Base-by-base conservation (phyloP, 805 yeast genomes). In the Komagataella mondaviorum region DNA sequence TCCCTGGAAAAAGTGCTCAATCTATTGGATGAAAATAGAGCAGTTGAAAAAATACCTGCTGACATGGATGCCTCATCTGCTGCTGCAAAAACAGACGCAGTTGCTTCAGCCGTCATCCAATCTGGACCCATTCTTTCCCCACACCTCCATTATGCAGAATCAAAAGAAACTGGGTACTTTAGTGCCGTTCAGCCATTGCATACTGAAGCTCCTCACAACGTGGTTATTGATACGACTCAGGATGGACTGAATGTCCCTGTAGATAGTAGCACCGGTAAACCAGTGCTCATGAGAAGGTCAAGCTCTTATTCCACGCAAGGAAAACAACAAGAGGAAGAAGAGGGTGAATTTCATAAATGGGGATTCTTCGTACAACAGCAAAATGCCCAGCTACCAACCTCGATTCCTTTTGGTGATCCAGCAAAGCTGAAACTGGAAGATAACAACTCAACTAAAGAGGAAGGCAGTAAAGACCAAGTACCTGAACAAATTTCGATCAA, bases 321-420 rank as follows among this genome's bases (percentile, higher is more conserved):
- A 14, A 83, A 79, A 63, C 78, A 77, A 55, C 88, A 85, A 64
- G 96, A 88, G 62, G 82, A 81, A 54, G 97, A 89, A 63, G 97
- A 89, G 70, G 97, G 96, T 59, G 95, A 86, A 60, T 75, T 88
- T 56, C 96, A 87, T 64, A 81, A 85, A 67, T 81, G 88, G 81
- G 95, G 95, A 17, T 79, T 81, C 60, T 86, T 80, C 59, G 81
- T 88, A 56, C 85, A 82, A 61, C 87, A 80, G 60, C 78, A 83
- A 54, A 61, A 63, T 50, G 59, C 63, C 23, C 53, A 62, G 3
- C 55, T 64, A 57, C 65, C 68, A 4, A 22, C 23, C 17, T 48
- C 50, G 10, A 6, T 10, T 30, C 46, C 50, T 7, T 17, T 44
- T 17, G 55, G 54, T 46, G 61, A 58, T n/a, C 23, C 48, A 50